Percentiles rank a stretch among this genome's conserved stretches.
Conservation (phyloP, 345 rosid species). For the Euphorbia tirucalli region DNA sequence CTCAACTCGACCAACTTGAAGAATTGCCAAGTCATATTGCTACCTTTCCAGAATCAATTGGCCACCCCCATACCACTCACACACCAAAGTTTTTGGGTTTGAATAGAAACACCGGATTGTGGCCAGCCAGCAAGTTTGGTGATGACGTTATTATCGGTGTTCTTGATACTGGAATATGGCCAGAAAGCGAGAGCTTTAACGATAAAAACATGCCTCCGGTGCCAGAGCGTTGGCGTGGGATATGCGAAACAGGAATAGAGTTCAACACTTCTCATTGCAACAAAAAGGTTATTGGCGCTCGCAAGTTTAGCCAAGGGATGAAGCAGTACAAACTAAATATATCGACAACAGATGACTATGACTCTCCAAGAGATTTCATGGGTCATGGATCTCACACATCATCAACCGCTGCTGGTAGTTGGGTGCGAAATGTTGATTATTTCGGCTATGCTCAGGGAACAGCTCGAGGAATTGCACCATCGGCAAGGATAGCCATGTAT, state of each 20-base stretch:
- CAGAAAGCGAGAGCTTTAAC: slow-evolving; percentile 46
- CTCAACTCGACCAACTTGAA: slow-evolving; percentile 37
- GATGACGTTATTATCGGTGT: slow-evolving; percentile 44
- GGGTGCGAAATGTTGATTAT: slow-evolving; percentile 26
- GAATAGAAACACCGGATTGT: slow-evolving; percentile 29
- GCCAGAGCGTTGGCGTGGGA: slow-evolving; percentile 42
- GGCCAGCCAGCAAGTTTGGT: slow-evolving; percentile 45
- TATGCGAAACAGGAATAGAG: slow-evolving; percentile 37
- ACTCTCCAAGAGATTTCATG: slow-evolving; percentile 47
- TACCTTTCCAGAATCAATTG: slow-evolving; percentile 41
- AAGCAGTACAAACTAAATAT: slow-evolving; percentile 31
- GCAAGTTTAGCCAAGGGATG: slow-evolving; percentile 47
- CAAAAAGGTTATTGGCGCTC: slow-evolving; percentile 45
- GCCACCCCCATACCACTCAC: slow-evolving; percentile 38
- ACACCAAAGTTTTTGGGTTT: slow-evolving; percentile 42
- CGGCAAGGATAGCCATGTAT: slow-evolving; percentile 57
- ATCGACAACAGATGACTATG: slow-evolving; percentile 38
- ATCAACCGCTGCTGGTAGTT: slow-evolving; percentile 44
- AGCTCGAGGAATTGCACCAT: slow-evolving; percentile 43
- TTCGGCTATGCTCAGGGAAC: slow-evolving; percentile 55
- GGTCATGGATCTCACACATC: slow-evolving; percentile 57
- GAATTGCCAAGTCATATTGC: slow-evolving; percentile 35
- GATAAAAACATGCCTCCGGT: slow-evolving; percentile 40
- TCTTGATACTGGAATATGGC: slow-evolving; percentile 48
- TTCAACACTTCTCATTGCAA: slow-evolving; percentile 46